phyloP scores from a whole-genome alignment of 75 land plant genomes.

The Adiantum capillusveneris region DNA sequence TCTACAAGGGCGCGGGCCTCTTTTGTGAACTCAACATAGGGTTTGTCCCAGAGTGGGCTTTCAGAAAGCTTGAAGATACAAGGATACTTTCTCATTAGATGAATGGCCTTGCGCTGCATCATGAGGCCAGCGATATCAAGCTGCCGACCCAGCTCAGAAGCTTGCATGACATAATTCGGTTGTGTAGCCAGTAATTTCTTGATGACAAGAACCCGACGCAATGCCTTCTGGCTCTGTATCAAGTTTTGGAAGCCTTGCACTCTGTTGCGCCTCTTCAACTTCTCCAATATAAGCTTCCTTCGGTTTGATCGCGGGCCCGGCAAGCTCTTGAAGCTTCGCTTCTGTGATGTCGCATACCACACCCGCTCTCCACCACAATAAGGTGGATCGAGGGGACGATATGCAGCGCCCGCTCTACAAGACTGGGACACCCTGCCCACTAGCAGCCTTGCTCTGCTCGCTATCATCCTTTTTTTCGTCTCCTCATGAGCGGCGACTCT shows the following conservation, averaged over 20 bases:
- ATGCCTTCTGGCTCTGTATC: neutral
- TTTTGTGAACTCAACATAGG: neutral
- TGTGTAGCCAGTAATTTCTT: neutral
- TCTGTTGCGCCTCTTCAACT: neutral
- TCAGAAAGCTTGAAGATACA: conserved; percentile 1
- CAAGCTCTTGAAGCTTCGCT: neutral
- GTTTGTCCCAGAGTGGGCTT: neutral
- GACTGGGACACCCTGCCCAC: too few species aligned
- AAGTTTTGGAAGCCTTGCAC: neutral
- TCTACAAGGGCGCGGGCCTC: neutral
- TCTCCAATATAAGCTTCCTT: neutral
- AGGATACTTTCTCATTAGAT: neutral
- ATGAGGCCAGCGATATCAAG: neutral
- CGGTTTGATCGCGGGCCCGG: neutral
- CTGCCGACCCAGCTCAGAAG: neutral
- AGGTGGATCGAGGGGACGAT: too few species aligned
- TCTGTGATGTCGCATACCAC: neutral
- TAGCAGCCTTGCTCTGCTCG: too few species aligned
- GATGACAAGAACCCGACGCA: neutral
- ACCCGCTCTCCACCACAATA: too few species aligned
- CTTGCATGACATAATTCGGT: neutral
- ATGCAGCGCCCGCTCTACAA: too few species aligned
- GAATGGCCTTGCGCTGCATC: neutral
- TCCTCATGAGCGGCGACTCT: too few species aligned
- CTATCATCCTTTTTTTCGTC: too few species aligned